phyloP scores from a whole-genome alignment of 371 early-diverging fungal species.

The Mucor plumbeus region DNA sequence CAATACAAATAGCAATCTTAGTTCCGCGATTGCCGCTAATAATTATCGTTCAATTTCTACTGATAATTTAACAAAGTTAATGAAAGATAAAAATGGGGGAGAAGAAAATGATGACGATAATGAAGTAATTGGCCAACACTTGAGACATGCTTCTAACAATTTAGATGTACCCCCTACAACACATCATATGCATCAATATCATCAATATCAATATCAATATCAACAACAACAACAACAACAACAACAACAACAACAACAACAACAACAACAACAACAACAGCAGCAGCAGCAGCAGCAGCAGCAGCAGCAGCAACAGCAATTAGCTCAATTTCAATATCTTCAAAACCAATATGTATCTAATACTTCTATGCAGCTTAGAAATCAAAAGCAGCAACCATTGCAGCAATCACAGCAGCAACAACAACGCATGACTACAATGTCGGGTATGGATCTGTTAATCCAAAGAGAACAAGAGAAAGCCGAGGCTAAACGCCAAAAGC shows the following conservation, averaged over 20 bases:
- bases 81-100: neutral
- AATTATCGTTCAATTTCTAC: constrained; percentile 10
- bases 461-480: constrained; percentile 55
- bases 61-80: constrained; percentile 3
- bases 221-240: too few relatives aligned
- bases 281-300: too few relatives aligned
- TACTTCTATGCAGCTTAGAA: neutral
- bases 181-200: constrained; percentile 19
- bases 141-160: constrained; percentile 14
- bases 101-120: constrained; percentile 15
- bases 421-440: constrained; percentile 37
- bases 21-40: neutral
- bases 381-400: constrained; percentile 16
- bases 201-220: constrained; percentile 3
- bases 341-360: constrained; percentile 16
- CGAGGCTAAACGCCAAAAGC: constrained; percentile 41
- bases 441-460: constrained; percentile 53
- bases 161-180: constrained; percentile 20
- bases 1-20: constrained; percentile 9
- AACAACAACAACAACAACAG: too few relatives aligned
- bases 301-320: constrained; percentile 30
- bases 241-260: too few relatives aligned
- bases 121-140: constrained; percentile 19
- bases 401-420: constrained; percentile 23
- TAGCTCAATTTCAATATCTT: constrained; percentile 22